These are phyloP conservation scores for Proliferodiscus dingleyae DNA, from an alignment of 2,329 filamentous ascomycete genomes.

Conservation along the genomic window DNA sequence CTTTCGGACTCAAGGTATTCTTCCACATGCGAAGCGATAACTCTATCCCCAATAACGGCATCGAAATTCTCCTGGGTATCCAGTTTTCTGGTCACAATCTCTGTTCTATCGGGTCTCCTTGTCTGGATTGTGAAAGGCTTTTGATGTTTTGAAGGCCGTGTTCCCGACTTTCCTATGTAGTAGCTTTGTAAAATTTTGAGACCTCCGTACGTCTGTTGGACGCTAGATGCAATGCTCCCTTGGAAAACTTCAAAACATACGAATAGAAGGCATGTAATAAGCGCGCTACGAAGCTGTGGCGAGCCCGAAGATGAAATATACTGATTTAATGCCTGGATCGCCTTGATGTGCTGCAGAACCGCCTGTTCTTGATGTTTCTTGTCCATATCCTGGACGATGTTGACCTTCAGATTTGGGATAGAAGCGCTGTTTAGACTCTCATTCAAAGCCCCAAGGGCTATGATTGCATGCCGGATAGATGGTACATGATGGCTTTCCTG, in stretches of 20 bases:
- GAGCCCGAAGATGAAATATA: constrained; percentile 39
- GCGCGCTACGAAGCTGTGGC: constrained; percentile 37
- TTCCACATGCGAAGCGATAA: constrained; percentile 20
- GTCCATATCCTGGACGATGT: constrained; percentile 38
- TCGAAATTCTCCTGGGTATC: constrained; percentile 18
- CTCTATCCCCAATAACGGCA: constrained; percentile 13
- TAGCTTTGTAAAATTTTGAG: constrained; percentile 47
- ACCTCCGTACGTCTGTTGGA: constrained; percentile 55
- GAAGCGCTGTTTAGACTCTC: constrained; percentile 50
- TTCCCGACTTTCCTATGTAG: constrained; percentile 22
- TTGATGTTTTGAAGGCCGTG: constrained; percentile 17
- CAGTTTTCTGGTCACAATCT: constrained; percentile 11
- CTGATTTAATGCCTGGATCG: constrained; percentile 46
- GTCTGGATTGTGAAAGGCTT: constrained; percentile 1
- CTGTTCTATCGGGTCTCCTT: background rate
- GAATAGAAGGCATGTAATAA: constrained; percentile 29
- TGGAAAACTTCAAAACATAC: constrained; percentile 30
- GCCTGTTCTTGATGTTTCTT: constrained; percentile 54
- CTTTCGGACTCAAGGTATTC: constrained; percentile 21
- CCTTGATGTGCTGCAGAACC: constrained; percentile 53
- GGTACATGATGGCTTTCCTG: constrained; percentile 57
- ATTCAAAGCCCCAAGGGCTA: constrained; percentile 61
- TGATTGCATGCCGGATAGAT: constrained; percentile 60
- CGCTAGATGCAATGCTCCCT: constrained; percentile 52
- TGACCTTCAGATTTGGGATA: constrained; percentile 26